A percentile compares a stretch with the other conserved stretches of the same genome.
These are phyloP conservation scores for Diaporthe sp. DNA, from an alignment of 2,329 filamentous ascomycete genomes.

Conservation along the genomic window DNA sequence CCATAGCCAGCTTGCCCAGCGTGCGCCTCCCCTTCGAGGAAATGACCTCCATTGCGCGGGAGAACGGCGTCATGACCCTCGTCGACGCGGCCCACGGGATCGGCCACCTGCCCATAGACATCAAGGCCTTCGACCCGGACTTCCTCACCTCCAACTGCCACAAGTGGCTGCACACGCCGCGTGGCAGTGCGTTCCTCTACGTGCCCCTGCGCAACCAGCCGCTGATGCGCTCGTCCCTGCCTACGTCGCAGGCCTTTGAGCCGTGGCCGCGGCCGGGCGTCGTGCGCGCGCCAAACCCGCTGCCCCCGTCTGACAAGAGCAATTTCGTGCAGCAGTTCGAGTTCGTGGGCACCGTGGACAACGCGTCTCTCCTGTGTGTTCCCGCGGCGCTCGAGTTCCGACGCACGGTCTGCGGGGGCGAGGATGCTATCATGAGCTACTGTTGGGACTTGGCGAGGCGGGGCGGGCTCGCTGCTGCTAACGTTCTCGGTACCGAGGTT, in stretches of 20 bases:
- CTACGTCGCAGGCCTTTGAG: slow-evolving; percentile 84
- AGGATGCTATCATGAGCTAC: slow-evolving; percentile 77
- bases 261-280: slow-evolving; percentile 52
- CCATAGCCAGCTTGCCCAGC: slow-evolving; percentile 82
- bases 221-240: slow-evolving; percentile 79
- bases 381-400: slow-evolving; percentile 81
- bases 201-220: slow-evolving; percentile 82
- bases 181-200: slow-evolving; percentile 85
- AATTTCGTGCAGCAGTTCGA: slow-evolving; percentile 79
- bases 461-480: slow-evolving; percentile 72
- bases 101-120: slow-evolving; percentile 81
- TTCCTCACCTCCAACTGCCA: slow-evolving; percentile 91
- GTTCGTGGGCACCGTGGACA: slow-evolving; percentile 82
- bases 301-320: slow-evolving; percentile 63
- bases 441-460: slow-evolving; percentile 71
- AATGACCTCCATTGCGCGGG: slow-evolving; percentile 73
- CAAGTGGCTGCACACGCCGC: slow-evolving; percentile 89
- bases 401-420: slow-evolving; percentile 76
- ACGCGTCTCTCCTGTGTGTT: slow-evolving; percentile 79
- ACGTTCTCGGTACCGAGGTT: slow-evolving; percentile 76
- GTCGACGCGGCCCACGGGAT: slow-evolving; percentile 89
- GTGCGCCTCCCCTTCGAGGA: slow-evolving; percentile 83
- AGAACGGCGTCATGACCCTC: slow-evolving; percentile 77
- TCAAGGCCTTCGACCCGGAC: slow-evolving; percentile 78
- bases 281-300: slow-evolving; percentile 53